These are phyloP conservation scores for Aspergillus brunneoviolaceus DNA, from an alignment of 2,329 filamentous ascomycete genomes.

Conservation along the genomic window DNA sequence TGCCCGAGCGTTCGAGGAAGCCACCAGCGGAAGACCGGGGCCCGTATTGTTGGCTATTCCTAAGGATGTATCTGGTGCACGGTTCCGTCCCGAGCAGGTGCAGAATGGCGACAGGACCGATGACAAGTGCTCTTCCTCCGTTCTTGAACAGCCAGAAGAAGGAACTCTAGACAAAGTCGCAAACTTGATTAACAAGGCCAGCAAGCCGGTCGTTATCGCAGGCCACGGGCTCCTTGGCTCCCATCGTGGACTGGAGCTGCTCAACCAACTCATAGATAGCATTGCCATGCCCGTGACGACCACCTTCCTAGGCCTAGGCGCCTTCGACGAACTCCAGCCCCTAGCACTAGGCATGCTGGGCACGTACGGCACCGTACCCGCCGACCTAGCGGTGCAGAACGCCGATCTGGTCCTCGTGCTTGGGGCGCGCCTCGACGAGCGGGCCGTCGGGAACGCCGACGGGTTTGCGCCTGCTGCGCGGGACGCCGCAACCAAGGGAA, in stretches of 20 bases:
- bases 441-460: constrained; percentile 72
- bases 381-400: constrained; percentile 94
- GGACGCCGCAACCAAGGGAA: constrained; percentile 72
- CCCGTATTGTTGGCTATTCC: constrained; percentile 91
- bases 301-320: constrained; percentile 85
- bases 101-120: no score
- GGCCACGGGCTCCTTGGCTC: constrained; percentile 79
- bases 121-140: no score
- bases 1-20: constrained; percentile 95
- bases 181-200: constrained; percentile 75
- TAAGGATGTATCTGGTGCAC: constrained; percentile 63
- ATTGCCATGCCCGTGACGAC: constrained; percentile 87
- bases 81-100: no score
- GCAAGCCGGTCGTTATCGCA: constrained; percentile 89
- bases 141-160: no score
- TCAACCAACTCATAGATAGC: constrained; percentile 80
- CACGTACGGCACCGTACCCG: constrained; percentile 92
- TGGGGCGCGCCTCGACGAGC: constrained; percentile 88
- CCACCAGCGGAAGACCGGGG: constrained; percentile 83
- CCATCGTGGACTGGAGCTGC: constrained; percentile 69
- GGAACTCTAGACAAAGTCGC: constrained; percentile 74
- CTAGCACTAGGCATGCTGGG: constrained; percentile 96
- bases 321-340: constrained; percentile 82
- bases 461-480: constrained; percentile 86
- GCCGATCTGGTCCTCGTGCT: constrained; percentile 91